Percentiles rank a stretch among this genome's conserved stretches.
These are phyloP conservation scores for Linum usitatissimum DNA, from an alignment of 345 rosid species.

Conservation along the genomic window DNA sequence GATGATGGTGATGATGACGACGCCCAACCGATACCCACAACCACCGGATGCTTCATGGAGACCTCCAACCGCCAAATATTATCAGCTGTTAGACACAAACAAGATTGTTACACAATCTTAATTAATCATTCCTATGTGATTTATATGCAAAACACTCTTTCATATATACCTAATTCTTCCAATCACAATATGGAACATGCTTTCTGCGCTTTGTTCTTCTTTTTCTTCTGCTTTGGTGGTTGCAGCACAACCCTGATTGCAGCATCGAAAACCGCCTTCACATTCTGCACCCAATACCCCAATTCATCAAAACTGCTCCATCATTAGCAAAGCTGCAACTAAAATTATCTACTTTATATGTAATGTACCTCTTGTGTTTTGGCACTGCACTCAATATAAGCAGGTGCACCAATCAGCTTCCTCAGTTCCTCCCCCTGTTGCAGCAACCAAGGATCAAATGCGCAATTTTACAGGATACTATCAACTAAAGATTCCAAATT, in stretches of 20 bases:
- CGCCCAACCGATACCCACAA: neutral
- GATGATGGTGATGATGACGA: neutral
- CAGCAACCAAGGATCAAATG: neutral
- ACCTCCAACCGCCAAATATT: neutral
- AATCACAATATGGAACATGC: conserved; percentile 6
- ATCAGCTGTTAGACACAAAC: too few relatives aligned
- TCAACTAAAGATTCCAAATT: too few relatives aligned
- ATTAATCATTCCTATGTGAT: too few relatives aligned
- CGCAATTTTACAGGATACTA: neutral
- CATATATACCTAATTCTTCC: neutral
- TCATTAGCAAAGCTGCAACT: neutral
- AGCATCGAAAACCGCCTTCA: conserved; percentile 1
- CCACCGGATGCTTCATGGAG: neutral
- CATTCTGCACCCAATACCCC: neutral
- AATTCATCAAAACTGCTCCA: neutral
- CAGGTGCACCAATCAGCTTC: conserved; percentile 6
- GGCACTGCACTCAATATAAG: conserved; percentile 2
- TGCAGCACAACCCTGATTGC: conserved; percentile 4
- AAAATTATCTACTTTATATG: neutral
- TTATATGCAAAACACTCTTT: neutral
- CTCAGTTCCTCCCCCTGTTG: conserved; percentile 3
- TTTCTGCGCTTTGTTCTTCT: conserved; percentile 6
- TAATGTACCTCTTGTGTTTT: neutral
- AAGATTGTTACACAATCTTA: too few relatives aligned
- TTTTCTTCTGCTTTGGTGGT: conserved; percentile 8